Conservation (phyloP, 1,284 basidiomycete genomes). For the Cryptococcus deneoformans region DNA sequence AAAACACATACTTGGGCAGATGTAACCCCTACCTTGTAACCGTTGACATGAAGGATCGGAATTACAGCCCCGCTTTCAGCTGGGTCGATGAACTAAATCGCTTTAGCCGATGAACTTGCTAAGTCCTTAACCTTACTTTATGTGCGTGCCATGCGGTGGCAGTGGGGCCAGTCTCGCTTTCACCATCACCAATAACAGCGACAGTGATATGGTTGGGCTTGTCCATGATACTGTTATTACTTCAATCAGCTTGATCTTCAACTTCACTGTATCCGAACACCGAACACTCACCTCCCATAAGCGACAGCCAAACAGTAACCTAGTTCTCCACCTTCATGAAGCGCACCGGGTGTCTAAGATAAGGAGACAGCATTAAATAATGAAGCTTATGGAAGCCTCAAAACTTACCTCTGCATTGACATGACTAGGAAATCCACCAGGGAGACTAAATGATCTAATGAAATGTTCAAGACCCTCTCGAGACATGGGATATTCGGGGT, state of each 20-base stretch:
- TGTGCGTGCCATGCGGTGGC: conserved; percentile 76
- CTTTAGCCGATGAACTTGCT: not conserved
- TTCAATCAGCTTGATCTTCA: not conserved
- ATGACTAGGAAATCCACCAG: conserved; percentile 54
- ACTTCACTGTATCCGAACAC: not conserved
- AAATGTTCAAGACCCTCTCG: conserved; percentile 59
- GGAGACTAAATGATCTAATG: conserved; percentile 51
- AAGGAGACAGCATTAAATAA: not conserved
- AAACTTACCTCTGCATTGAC: conserved; percentile 39
- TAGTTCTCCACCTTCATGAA: conserved; percentile 88
- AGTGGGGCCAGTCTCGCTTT: conserved; percentile 81
- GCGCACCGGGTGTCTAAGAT: conserved; percentile 68
- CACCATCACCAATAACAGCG: conserved; percentile 80
- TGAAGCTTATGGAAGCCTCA: not conserved
- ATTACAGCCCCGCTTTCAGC: conserved; percentile 83
- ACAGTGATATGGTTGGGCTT: conserved; percentile 76
- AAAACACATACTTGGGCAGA: conserved; percentile 19
- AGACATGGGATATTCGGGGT: conserved; percentile 67
- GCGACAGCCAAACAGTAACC: conserved; percentile 81
- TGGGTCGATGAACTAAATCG: conserved; percentile 75
- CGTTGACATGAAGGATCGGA: conserved; percentile 79
- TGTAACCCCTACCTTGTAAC: conserved; percentile 41
- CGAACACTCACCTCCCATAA: conserved; percentile 56
- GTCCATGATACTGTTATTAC: conserved; percentile 63
- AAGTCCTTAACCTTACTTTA: conserved; percentile 48